Evolutionary conservation across 257 asterid species (phyloP).

Genomic region (Solanum appendiculatum): DNA sequence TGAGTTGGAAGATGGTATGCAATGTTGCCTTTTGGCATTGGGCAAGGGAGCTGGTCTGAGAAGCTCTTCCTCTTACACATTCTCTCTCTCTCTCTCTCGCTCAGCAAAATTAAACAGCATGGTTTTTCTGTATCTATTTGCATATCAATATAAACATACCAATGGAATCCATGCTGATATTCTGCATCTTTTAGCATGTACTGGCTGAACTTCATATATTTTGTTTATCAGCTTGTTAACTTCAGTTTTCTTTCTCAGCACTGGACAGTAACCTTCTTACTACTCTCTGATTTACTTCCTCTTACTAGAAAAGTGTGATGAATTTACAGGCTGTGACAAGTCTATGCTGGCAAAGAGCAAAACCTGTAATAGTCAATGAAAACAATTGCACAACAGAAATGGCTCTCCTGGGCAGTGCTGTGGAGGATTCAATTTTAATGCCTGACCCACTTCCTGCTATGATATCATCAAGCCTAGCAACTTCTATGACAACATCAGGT

Average conservation of each 20-base stretch:
- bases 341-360: constrained; percentile 95
- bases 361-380: constrained; percentile 57
- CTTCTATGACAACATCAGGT: constrained; percentile 45
- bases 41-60: not conserved
- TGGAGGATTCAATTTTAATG: constrained; percentile 88
- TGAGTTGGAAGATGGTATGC: not conserved
- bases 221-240: not conserved
- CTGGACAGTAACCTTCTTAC: not conserved
- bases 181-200: not conserved
- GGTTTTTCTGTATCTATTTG: not conserved
- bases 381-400: constrained; percentile 61
- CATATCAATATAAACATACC: not conserved
- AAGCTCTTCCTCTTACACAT: not conserved
- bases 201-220: not conserved
- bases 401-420: constrained; percentile 73
- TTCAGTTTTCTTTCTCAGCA: not conserved
- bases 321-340: constrained; percentile 74
- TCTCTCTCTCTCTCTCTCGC: not conserved
- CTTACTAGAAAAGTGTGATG: constrained; percentile 10
- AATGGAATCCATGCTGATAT: not conserved
- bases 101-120: not conserved
- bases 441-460: constrained; percentile 95
- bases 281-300: not conserved
- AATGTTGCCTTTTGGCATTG: not conserved
- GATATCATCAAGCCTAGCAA: constrained; percentile 50